phyloP scores from a whole-genome alignment of 306 rosid species.

The Crataegus laevigata region DNA sequence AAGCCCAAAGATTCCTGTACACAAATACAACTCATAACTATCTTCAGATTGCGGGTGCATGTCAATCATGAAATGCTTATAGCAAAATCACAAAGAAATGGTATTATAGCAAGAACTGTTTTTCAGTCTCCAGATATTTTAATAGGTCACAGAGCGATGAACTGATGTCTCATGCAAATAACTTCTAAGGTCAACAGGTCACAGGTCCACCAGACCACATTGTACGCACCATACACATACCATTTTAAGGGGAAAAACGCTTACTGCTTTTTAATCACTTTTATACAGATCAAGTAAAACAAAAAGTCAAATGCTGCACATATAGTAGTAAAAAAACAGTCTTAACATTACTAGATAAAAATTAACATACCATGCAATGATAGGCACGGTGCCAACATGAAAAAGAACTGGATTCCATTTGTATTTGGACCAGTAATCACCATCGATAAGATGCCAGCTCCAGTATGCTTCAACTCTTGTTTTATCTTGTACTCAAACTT shows the following conservation, averaged over 20 bases:
- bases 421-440: slow-evolving; percentile 90
- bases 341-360: not conserved
- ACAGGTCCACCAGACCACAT: not conserved
- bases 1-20: not conserved
- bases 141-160: not conserved
- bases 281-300: not conserved
- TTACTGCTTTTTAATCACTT: not conserved
- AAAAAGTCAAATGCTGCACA: not conserved
- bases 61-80: not conserved
- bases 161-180: not conserved
- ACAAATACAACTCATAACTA: not conserved
- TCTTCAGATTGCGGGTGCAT: not conserved
- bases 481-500: slow-evolving; percentile 90
- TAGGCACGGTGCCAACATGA: slow-evolving; percentile 92
- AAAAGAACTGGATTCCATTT: slow-evolving; percentile 92
- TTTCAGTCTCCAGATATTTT: not conserved
- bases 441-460: slow-evolving; percentile 97
- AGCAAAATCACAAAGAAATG: not conserved
- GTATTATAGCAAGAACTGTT: not conserved
- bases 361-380: slow-evolving; percentile 72
- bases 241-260: not conserved
- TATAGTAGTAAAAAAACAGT: not conserved
- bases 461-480: slow-evolving; percentile 89
- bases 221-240: not conserved
- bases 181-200: too few relatives aligned